phyloP scores from a whole-genome alignment of 495 filamentous ascomycete species.

The Penicillium tannophilum region DNA sequence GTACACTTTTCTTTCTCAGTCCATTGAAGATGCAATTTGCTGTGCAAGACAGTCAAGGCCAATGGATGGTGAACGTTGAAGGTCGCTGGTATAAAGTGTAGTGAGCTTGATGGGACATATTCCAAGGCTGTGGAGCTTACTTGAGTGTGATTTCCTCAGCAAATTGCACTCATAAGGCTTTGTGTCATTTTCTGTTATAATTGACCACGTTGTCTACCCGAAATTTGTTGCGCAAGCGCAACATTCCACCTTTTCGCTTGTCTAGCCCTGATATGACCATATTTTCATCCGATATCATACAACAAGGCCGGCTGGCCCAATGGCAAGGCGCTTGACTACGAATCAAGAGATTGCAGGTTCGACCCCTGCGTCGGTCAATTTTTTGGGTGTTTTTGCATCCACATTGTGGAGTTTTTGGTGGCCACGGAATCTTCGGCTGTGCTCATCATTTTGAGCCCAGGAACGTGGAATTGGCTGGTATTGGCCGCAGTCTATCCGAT shows the following conservation, averaged over 20 bases:
- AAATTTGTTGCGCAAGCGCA: not conserved
- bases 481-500: too few relatives aligned
- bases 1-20: too few relatives aligned
- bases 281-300: not conserved
- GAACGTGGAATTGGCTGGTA: too few relatives aligned
- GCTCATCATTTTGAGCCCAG: not conserved
- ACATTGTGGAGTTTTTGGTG: not conserved
- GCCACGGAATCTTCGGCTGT: not conserved
- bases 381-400: slow-evolving; percentile 10
- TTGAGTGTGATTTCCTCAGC: not conserved
- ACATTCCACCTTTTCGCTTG: not conserved
- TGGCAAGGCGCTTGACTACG: slow-evolving; percentile 76
- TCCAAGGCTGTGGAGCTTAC: not conserved
- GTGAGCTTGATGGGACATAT: too few relatives aligned
- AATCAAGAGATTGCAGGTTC: slow-evolving; percentile 63
- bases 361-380: slow-evolving; percentile 48
- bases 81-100: not conserved
- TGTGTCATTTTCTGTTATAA: not conserved
- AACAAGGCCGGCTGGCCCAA: slow-evolving; percentile 57
- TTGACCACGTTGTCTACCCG: not conserved
- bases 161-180: not conserved
- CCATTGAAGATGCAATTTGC: too few relatives aligned
- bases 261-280: not conserved
- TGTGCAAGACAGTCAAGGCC: too few relatives aligned
- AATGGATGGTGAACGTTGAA: not conserved